These are phyloP conservation scores for Przewalskia tangutica DNA, from an alignment of 257 asterid genomes.

Conservation along the genomic window DNA sequence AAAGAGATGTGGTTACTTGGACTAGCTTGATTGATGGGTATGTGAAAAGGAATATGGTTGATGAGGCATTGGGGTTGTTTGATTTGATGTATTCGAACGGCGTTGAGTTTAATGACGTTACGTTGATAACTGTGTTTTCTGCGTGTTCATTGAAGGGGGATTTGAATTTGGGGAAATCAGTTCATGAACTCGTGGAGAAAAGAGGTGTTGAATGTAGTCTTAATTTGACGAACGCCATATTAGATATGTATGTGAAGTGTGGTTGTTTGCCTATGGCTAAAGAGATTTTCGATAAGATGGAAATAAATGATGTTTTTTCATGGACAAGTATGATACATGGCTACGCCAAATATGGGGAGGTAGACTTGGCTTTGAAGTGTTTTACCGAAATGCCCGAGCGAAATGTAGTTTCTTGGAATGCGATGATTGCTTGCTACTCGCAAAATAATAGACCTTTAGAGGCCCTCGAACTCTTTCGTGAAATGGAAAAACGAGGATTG, in stretches of 20 bases:
- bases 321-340: conserved; percentile 84
- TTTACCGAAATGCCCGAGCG: conserved; percentile 61
- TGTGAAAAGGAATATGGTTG: conserved; percentile 41
- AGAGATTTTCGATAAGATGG: conserved; percentile 43
- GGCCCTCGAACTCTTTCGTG: conserved; percentile 46
- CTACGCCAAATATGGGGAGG: conserved; percentile 48
- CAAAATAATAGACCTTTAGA: conserved; percentile 57
- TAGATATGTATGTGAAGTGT: conserved; percentile 77
- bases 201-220: conserved; percentile 29
- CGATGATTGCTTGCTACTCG: conserved; percentile 65
- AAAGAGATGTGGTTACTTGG: conserved; percentile 76
- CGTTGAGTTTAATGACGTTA: conserved; percentile 61
- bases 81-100: conserved; percentile 42
- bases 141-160: conserved; percentile 68
- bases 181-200: conserved; percentile 29
- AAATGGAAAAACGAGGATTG: conserved; percentile 48
- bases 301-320: conserved; percentile 52
- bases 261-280: conserved; percentile 46
- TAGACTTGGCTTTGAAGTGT: conserved; percentile 43
- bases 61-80: conserved; percentile 58
- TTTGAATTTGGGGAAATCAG: conserved; percentile 34
- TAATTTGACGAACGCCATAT: conserved; percentile 53
- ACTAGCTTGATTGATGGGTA: conserved; percentile 63
- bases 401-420: conserved; percentile 73
- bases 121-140: conserved; percentile 54